These are phyloP conservation scores for Beauveria varroae DNA, from an alignment of 2,329 filamentous ascomycete genomes.

Conservation along the genomic window DNA sequence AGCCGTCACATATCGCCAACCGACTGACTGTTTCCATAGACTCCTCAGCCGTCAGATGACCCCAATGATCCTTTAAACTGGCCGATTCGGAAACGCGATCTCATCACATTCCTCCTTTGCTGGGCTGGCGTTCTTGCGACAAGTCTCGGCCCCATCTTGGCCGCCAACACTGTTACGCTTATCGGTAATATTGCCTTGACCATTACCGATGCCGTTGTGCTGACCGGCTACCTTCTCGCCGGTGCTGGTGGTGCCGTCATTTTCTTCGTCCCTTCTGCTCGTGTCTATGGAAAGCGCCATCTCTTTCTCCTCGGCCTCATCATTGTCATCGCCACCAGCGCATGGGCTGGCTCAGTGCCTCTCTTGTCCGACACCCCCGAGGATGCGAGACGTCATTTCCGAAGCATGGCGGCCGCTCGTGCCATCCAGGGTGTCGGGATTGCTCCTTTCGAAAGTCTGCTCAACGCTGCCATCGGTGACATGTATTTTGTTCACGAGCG, in stretches of 20 bases:
- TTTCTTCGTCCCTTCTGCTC: conserved; percentile 77
- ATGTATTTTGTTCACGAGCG: conserved; percentile 82
- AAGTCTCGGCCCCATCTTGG: conserved; percentile 76
- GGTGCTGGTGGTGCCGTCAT: conserved; percentile 76
- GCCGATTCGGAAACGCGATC: conserved; percentile 78
- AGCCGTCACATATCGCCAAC: neutral
- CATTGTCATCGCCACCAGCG: conserved; percentile 64
- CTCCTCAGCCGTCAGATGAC: conserved; percentile 82
- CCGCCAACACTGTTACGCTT: conserved; percentile 77
- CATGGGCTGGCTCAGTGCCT: conserved; percentile 64
- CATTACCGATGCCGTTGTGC: conserved; percentile 70
- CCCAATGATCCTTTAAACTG: conserved; percentile 83
- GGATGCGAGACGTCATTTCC: conserved; percentile 39
- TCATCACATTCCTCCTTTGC: conserved; percentile 72
- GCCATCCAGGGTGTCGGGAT: conserved; percentile 81
- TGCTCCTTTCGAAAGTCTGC: conserved; percentile 82
- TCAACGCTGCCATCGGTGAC: conserved; percentile 85
- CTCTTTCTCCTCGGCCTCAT: conserved; percentile 71
- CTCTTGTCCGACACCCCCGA: neutral
- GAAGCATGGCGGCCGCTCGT: conserved; percentile 66
- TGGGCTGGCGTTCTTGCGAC: conserved; percentile 76
- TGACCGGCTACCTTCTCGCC: conserved; percentile 82
- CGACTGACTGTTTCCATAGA: conserved; percentile 22
- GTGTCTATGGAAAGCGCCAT: conserved; percentile 90
- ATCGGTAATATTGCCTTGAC: conserved; percentile 55